Evolutionary conservation across 1,139 yeast species (phyloP).

Genomic region (Starmera stellimalicola): DNA sequence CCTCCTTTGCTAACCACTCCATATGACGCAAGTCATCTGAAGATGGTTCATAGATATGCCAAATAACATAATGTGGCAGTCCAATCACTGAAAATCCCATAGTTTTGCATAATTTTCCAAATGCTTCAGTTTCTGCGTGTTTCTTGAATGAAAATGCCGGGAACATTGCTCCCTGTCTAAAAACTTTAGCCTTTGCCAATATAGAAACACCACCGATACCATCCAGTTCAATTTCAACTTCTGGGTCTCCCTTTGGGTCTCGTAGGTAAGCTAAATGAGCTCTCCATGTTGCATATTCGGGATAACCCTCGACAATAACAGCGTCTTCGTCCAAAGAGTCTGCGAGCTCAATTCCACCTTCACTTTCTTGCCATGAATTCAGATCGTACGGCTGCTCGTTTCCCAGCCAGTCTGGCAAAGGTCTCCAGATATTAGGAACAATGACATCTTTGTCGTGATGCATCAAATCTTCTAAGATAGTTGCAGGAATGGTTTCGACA

Average conservation of each 20-base stretch:
- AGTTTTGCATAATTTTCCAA: conserved; percentile 30
- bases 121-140: conserved; percentile 34
- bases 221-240: conserved; percentile 30
- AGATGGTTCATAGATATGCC: conserved; percentile 36
- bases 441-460: conserved; percentile 46
- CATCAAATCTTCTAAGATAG: conserved; percentile 48
- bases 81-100: conserved; percentile 31
- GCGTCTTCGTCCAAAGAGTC: conserved; percentile 29
- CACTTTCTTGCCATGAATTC: conserved; percentile 33
- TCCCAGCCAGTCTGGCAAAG: conserved; percentile 59
- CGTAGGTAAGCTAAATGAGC: conserved; percentile 31
- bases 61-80: conserved; percentile 32
- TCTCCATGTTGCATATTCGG: conserved; percentile 34
- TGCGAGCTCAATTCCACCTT: conserved; percentile 29
- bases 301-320: conserved; percentile 32
- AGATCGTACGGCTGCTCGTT: conserved; percentile 46
- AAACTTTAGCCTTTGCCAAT: conserved; percentile 26
- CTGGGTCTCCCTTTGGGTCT: conserved; percentile 32
- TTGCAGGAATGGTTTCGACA: conserved; percentile 44
- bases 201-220: conserved; percentile 36
- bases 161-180: conserved; percentile 29
- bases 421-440: conserved; percentile 40
- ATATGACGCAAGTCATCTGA: conserved; percentile 35
- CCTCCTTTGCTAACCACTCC: conserved; percentile 39
- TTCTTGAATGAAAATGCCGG: conserved; percentile 32